Percentiles rank a stretch among this genome's conserved stretches.
These are phyloP conservation scores for Sphagnum magellanicum DNA, from an alignment of 228 moss, liverwort and hornwort species.

Conservation along the genomic window DNA sequence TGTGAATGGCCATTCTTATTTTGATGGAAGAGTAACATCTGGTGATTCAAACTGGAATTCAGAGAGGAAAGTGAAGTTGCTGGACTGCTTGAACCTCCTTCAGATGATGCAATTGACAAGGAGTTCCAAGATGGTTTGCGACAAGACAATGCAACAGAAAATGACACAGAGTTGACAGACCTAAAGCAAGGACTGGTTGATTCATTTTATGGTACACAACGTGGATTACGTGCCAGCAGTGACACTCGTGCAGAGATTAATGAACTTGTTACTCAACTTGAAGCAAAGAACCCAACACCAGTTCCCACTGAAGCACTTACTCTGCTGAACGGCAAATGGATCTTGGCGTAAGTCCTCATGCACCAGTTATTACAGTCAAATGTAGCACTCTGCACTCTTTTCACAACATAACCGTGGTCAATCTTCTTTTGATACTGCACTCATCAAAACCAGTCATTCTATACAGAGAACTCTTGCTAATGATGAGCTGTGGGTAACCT, in stretches of 20 bases:
- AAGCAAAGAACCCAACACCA: constrained; percentile 94
- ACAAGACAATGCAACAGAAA: constrained; percentile 38
- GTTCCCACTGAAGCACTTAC: constrained; percentile 75
- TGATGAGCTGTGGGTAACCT: too few relatives aligned
- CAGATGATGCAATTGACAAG: constrained; percentile 30
- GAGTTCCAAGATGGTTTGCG: constrained; percentile 34
- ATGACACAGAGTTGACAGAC: constrained; percentile 55
- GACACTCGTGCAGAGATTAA: constrained; percentile 88
- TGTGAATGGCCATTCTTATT: neutral
- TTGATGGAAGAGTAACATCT: neutral
- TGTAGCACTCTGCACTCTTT: too few relatives aligned
- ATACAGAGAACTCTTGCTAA: too few relatives aligned
- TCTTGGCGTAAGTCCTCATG: constrained; percentile 63
- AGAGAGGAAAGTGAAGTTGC: constrained; percentile 24
- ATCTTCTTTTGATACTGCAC: too few relatives aligned
- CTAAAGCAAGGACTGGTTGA: constrained; percentile 80
- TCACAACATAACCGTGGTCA: too few relatives aligned
- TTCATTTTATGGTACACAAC: constrained; percentile 71
- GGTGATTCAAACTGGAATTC: neutral
- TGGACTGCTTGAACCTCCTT: constrained; percentile 47
- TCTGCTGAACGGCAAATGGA: constrained; percentile 91
- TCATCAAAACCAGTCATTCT: too few relatives aligned
- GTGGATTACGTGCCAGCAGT: constrained; percentile 85
- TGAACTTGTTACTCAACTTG: constrained; percentile 88
- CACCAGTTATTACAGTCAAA: neutral